phyloP scores from a whole-genome alignment of 2,329 filamentous ascomycete genomes.

The Cyphellophora attinorum region DNA sequence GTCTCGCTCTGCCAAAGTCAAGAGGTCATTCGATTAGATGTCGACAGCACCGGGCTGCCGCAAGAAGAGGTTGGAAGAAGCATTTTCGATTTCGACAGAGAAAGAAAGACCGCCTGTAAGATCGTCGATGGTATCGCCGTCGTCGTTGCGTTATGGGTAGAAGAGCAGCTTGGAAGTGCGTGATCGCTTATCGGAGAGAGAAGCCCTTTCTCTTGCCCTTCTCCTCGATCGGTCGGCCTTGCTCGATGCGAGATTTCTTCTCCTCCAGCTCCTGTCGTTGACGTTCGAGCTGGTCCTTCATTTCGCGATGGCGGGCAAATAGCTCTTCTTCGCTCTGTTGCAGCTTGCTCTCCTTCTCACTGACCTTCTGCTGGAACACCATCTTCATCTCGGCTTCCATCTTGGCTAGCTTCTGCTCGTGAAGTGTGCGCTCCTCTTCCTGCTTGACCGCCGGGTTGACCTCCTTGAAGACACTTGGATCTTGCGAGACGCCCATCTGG shows the following conservation, averaged over 20 bases:
- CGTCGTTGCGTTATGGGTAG: conserved; percentile 22
- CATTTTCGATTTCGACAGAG: conserved; percentile 6
- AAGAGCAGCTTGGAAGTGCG: too few species aligned
- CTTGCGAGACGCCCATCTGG: conserved; percentile 95
- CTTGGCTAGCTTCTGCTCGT: conserved; percentile 99
- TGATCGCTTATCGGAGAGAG: conserved; percentile 73
- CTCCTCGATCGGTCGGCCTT: conserved; percentile 89
- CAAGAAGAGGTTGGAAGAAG: conserved; percentile 8
- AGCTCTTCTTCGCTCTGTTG: conserved; percentile 99
- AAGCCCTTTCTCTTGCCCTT: conserved; percentile 99
- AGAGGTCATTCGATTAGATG: conserved; percentile 14
- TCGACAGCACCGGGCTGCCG: conserved; percentile 16
- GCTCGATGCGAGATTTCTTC: conserved; percentile 94
- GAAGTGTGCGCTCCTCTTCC: conserved; percentile 93
- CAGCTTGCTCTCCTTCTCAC: conserved; percentile 98
- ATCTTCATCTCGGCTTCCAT: conserved; percentile 99
- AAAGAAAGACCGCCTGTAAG: conserved; percentile 4
- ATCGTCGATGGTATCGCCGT: conserved; percentile 9
- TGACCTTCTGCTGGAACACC: conserved; percentile 99
- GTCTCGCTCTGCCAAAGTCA: conserved; percentile 7
- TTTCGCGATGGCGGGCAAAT: conserved; percentile 94
- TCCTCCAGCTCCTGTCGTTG: conserved; percentile 93
- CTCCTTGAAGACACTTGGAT: conserved; percentile 99
- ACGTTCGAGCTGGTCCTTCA: conserved; percentile 98
- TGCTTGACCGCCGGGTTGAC: conserved; percentile 99